These are phyloP conservation scores for Aspergillus campestris DNA, from an alignment of 495 filamentous ascomycete species.

Conservation along the genomic window DNA sequence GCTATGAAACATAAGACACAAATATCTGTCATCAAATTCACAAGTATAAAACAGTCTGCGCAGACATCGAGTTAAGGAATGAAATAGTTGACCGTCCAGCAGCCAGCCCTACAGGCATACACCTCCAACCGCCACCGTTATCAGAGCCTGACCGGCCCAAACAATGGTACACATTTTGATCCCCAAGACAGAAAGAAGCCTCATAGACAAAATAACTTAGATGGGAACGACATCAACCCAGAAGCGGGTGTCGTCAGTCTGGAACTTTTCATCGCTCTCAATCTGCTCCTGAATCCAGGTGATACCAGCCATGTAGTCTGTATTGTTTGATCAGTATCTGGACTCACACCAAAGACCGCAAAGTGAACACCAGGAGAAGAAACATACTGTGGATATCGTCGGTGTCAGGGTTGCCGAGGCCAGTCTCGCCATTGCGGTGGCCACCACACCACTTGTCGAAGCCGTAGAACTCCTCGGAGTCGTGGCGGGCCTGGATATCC, in stretches of 20 bases:
- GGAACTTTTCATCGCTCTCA: slow-evolving; percentile 15
- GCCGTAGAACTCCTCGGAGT: slow-evolving; percentile 16
- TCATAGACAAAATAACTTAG: not conserved
- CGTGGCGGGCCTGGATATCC: slow-evolving; percentile 21
- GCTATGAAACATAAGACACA: too few relatives aligned
- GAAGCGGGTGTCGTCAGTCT: slow-evolving; percentile 17
- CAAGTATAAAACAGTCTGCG: too few relatives aligned
- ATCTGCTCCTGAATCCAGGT: slow-evolving; percentile 23
- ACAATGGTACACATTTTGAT: too few relatives aligned
- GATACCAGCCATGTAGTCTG: slow-evolving; percentile 19
- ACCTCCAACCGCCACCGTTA: too few relatives aligned
- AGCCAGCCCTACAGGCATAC: too few relatives aligned
- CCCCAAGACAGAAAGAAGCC: too few relatives aligned
- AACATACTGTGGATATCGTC: slow-evolving; percentile 17
- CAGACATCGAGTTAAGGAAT: too few relatives aligned
- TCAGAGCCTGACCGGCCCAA: too few relatives aligned
- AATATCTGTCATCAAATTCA: too few relatives aligned
- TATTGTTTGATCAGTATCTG: not conserved
- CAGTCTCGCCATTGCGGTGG: slow-evolving; percentile 18
- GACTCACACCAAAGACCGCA: too few relatives aligned
- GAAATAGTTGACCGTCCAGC: too few relatives aligned
- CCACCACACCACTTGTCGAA: slow-evolving; percentile 21
- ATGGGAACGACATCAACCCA: slow-evolving; percentile 17
- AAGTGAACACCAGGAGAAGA: too few relatives aligned
- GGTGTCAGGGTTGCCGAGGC: slow-evolving; percentile 16